Conservation (phyloP, 2,329 filamentous ascomycete species). For the Neoscytalidium dimidiatum region DNA sequence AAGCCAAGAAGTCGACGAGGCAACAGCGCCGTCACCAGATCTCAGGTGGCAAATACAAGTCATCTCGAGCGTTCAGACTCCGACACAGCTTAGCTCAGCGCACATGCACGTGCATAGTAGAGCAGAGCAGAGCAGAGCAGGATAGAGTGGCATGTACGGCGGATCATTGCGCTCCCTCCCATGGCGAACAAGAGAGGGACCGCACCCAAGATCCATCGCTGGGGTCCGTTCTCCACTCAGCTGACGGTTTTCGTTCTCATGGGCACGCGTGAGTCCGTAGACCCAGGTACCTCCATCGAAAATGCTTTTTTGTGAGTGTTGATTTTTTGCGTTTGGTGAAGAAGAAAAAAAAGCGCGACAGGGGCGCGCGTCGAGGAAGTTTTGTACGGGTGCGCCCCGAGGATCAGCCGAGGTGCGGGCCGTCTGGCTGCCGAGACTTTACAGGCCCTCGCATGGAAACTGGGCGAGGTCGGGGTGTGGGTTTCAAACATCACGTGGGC, state of each 20-base stretch:
- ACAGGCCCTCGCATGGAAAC: too few relatives aligned
- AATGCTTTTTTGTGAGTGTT: slow-evolving; percentile 61
- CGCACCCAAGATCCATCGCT: slow-evolving; percentile 60
- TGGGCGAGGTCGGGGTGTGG: too few relatives aligned
- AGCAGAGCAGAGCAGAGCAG: not conserved
- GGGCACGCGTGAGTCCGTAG: slow-evolving; percentile 42
- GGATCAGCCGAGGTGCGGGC: slow-evolving; percentile 1
- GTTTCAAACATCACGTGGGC: too few relatives aligned
- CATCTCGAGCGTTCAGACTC: not conserved
- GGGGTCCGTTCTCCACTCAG: slow-evolving; percentile 54
- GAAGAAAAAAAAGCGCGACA: slow-evolving; percentile 37
- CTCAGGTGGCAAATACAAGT: too few relatives aligned
- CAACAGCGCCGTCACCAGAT: too few relatives aligned
- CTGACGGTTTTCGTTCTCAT: slow-evolving; percentile 62
- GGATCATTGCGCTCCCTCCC: slow-evolving; percentile 62
- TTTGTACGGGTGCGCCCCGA: not conserved
- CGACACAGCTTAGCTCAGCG: not conserved
- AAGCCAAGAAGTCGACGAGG: too few relatives aligned
- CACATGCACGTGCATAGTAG: not conserved
- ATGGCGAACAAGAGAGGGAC: slow-evolving; percentile 51
- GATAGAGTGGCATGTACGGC: slow-evolving; percentile 46
- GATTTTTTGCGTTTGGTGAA: slow-evolving; percentile 57
- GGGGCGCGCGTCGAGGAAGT: not conserved
- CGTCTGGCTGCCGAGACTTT: not conserved
- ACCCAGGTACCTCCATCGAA: slow-evolving; percentile 50